phyloP scores from a whole-genome alignment of 2,329 filamentous ascomycete genomes.

The Fusarium xyrophilum region DNA sequence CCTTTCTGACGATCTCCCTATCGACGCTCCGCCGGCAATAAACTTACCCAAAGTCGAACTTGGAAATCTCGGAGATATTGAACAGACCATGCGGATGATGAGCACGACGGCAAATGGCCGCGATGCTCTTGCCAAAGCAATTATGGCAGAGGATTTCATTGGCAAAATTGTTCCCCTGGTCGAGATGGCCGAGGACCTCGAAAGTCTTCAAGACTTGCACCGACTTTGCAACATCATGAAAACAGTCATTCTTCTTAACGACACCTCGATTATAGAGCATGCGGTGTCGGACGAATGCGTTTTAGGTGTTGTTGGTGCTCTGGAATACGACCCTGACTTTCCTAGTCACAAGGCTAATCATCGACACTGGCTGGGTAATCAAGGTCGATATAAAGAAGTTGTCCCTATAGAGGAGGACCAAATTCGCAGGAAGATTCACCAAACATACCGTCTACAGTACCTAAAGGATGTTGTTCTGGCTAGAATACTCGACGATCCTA shows the following conservation, averaged over 20 bases:
- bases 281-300: constrained; percentile 90
- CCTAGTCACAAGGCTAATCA: constrained; percentile 98
- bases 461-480: constrained; percentile 98
- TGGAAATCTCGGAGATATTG: constrained; percentile 83
- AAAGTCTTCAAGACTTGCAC: constrained; percentile 86
- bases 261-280: constrained; percentile 92
- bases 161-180: constrained; percentile 85
- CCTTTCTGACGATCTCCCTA: constrained; percentile 82
- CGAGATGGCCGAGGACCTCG: constrained; percentile 86
- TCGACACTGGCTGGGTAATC: constrained; percentile 86
- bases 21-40: constrained; percentile 75
- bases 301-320: constrained; percentile 88
- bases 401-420: constrained; percentile 85
- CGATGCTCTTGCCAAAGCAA: constrained; percentile 85
- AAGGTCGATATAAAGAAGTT: constrained; percentile 94
- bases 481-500: constrained; percentile 94
- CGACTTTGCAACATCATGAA: constrained; percentile 98
- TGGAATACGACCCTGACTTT: constrained; percentile 98
- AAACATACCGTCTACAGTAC: constrained; percentile 94
- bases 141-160: constrained; percentile 87
- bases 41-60: constrained; percentile 80
- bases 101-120: constrained; percentile 77
- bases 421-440: constrained; percentile 90
- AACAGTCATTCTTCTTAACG: constrained; percentile 90
- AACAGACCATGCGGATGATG: constrained; percentile 80